Evolutionary conservation across 2,329 filamentous ascomycete genomes (phyloP).

Genomic region (Phialophora tarda): DNA sequence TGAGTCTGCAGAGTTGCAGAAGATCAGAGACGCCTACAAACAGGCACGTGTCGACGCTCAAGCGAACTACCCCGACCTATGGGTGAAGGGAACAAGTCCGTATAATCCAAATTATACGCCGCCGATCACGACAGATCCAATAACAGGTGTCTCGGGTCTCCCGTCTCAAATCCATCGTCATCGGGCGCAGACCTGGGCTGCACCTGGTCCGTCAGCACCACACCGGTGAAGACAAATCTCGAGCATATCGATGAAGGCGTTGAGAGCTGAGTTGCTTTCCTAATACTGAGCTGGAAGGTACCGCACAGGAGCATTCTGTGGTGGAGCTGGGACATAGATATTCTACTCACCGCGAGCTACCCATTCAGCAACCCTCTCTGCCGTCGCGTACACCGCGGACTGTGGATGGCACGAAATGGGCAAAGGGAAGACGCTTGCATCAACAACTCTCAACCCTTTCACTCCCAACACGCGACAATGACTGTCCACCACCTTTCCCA

Average conservation of each 20-base stretch:
- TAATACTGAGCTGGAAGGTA: not conserved
- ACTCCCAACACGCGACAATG: conserved; percentile 43
- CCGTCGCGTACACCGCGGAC: conserved; percentile 51
- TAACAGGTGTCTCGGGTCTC: not conserved
- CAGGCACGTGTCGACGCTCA: conserved; percentile 25
- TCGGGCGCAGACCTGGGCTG: not conserved
- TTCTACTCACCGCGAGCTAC: conserved; percentile 25
- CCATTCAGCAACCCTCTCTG: conserved; percentile 49
- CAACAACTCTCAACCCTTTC: conserved; percentile 44
- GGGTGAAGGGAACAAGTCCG: conserved; percentile 20
- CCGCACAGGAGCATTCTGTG: not conserved
- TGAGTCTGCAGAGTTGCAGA: conserved; percentile 13
- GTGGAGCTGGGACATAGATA: not conserved
- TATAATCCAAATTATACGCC: conserved; percentile 8
- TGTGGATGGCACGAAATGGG: conserved; percentile 52
- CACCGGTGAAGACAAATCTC: not conserved
- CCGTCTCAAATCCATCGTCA: not conserved
- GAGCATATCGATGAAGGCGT: not conserved
- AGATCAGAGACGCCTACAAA: conserved; percentile 22
- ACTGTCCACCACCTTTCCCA: conserved; percentile 47
- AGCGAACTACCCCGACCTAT: conserved; percentile 31
- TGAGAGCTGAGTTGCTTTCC: not conserved
- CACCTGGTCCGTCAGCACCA: not conserved
- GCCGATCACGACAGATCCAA: not conserved
- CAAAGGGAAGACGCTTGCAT: conserved; percentile 45